A percentile compares a stretch with the other conserved stretches of the same genome.
Conservation (phyloP, 2,329 filamentous ascomycete genomes). For the Helminthosporium solani region DNA sequence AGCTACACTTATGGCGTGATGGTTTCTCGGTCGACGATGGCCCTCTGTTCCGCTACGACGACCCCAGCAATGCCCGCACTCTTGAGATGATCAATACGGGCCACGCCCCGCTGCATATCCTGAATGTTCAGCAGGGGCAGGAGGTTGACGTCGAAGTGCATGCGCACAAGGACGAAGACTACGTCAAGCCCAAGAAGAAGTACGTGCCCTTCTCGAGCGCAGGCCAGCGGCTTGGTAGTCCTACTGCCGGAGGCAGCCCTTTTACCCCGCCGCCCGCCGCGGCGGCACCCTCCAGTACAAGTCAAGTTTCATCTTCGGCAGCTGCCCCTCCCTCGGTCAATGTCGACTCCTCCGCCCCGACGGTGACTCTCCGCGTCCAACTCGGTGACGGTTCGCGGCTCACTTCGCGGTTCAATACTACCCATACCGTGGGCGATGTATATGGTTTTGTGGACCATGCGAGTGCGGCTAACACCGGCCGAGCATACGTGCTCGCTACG, state of each 20-base stretch:
- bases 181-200: slow-evolving; percentile 69
- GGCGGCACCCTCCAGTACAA: slow-evolving; percentile 35
- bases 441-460: slow-evolving; percentile 73
- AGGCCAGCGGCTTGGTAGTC: slow-evolving; percentile 74
- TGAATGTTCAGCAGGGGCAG: slow-evolving; percentile 73
- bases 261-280: slow-evolving; percentile 34
- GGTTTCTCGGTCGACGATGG: slow-evolving; percentile 86
- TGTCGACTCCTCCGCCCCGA: slow-evolving; percentile 67
- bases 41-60: slow-evolving; percentile 73
- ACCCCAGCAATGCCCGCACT: slow-evolving; percentile 70
- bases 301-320: slow-evolving; percentile 28
- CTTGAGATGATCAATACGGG: slow-evolving; percentile 75
- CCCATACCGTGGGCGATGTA: slow-evolving; percentile 73
- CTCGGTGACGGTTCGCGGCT: slow-evolving; percentile 75
- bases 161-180: slow-evolving; percentile 73
- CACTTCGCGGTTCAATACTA: slow-evolving; percentile 78
- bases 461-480: slow-evolving; percentile 55
- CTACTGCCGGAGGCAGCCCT: slow-evolving; percentile 63
- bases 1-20: slow-evolving; percentile 78
- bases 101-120: slow-evolving; percentile 72
- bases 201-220: slow-evolving; percentile 74
- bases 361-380: slow-evolving; percentile 71
- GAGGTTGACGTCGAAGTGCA: slow-evolving; percentile 76
- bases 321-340: slow-evolving; percentile 48
- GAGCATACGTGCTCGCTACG: slow-evolving; percentile 74